A percentile compares a stretch with the other conserved stretches of the same genome.
Conservation (phyloP, 2,329 filamentous ascomycete species). For the Alternaria consortialis region DNA sequence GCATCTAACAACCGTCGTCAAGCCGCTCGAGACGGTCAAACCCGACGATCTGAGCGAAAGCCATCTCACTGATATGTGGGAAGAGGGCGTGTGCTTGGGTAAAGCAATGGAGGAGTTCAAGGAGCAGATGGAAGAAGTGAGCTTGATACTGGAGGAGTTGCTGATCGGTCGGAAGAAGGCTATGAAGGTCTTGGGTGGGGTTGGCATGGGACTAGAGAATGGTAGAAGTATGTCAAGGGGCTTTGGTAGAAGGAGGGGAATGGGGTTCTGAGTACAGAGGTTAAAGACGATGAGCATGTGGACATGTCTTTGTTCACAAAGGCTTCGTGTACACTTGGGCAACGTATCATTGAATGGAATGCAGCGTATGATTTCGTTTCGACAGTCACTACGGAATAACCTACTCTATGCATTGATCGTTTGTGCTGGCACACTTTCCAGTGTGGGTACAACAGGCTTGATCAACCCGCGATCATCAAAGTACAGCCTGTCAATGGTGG, state of each 20-base stretch:
- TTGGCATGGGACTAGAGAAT: neutral
- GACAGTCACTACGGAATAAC: too few species aligned
- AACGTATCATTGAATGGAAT: neutral
- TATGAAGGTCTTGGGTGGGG: neutral
- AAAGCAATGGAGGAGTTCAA: conserved; percentile 9
- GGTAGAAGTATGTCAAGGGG: neutral
- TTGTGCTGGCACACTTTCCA: conserved; percentile 30
- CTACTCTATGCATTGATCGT: neutral
- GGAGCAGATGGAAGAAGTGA: conserved; percentile 7
- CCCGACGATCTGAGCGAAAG: conserved; percentile 1
- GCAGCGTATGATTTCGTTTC: neutral
- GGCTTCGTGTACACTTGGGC: neutral
- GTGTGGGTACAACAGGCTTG: conserved; percentile 34
- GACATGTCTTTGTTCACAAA: neutral
- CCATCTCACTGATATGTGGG: conserved; percentile 7
- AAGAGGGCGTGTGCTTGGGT: neutral
- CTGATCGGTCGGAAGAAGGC: conserved; percentile 2
- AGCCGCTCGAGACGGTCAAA: conserved; percentile 9
- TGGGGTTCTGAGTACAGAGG: neutral
- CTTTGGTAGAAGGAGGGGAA: neutral
- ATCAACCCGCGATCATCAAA: conserved; percentile 38
- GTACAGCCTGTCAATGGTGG: conserved; percentile 36
- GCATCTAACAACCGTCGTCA: conserved; percentile 10
- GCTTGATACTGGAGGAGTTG: conserved; percentile 20
- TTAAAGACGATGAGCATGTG: neutral